Evolutionary conservation across 495 filamentous ascomycete species (phyloP), one percentile per base, ranked within the genome.

Genomic region (Hyaloscypha variabilis): DNA sequence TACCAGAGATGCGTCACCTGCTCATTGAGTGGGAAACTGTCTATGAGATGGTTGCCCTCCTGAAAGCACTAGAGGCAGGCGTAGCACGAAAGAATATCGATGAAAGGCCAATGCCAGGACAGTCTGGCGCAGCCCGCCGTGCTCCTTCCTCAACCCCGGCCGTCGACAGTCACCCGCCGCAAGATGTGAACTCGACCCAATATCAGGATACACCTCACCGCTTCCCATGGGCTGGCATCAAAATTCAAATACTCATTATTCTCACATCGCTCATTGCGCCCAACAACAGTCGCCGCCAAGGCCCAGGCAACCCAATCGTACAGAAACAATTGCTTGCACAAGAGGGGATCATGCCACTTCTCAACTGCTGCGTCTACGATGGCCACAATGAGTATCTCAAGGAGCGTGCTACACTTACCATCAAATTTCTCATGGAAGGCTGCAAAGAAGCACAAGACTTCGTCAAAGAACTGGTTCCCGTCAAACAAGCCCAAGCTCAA

Each of bases 191-290:
- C 26, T 68, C 74, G 57, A 29, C 50, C 31, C 19, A 55, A 60
- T 49, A 52, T 65, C 81, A 83, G 52, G 92, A 95, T 63, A 88
- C 92, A 52, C 91, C 93, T 0, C 88, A 91, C 39, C 90, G 96
- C 68, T 97, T 96, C 73, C 90, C 95, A 62, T 97, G 93, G 93
- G 82, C 90, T 39, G 95, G 94, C 63, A 87, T 97, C 68, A 97
- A 97, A 79, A 93, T 92, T 67, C 88, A 96, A 55, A 90, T 95
- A 26, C 87, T 97, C 4, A 88, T 94, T 59, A 93, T 97, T 25
- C 85, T 97, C 11, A 91, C 89, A 3, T 91, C 90, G 3, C 84
- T 97, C 8, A 86, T 96, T 34, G 83, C 84, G 65, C 83, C 83
- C 0, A 78, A 77, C 0, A 77, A 78, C 1, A 28, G 61, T 14